Base-by-base conservation (phyloP, 768 basidiomycete genomes). In the Hydnomerulius pinastri region DNA sequence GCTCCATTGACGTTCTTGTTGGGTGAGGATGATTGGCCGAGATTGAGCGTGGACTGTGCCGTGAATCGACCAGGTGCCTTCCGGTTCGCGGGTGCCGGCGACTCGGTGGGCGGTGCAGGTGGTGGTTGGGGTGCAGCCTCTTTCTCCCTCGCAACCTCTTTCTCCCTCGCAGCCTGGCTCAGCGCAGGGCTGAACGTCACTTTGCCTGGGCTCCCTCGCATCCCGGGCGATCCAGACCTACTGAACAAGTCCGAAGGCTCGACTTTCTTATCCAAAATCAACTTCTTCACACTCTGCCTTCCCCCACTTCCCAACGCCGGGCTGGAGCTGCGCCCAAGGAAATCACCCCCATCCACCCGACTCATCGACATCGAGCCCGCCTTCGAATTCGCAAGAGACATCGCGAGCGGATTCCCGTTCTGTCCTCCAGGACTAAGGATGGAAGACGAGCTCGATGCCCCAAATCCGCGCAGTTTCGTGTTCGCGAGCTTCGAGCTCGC, bases 241-340 rank as follows among this genome's bases (percentile, higher is more conserved):
- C 80, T 77, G 60, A 91, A 86, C 44, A 92, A 60, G 54, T 92
- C 87, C 21, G 80, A 71, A 23, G 89, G 78, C 44, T 90, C 87
- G 13, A 90, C 74, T 64, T 86, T 92, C 70, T 90, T 93, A 63
- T 93, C 89, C 54, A 97, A 66, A 30, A 93, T 85, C 50, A 98
- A 78, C 64, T 96, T 96, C 76, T 98, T 98, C 50, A 96, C 91
- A 63, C 92, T 96, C 50, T 87, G 82, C 47, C 86, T 76, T 51
- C 71, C 76, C 36, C 82, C 88, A 59, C 80, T 86, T 6, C 89
- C 88, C 42, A 90, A 67, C 4, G 82, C 74, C 1, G 86, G 83
- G 55, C 81, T 85, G 9, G 79, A 71, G 48, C 80, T 81, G 8
- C 69, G 65, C 37, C 75, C 78, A 49, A 86, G 51, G 59, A 90